These are phyloP conservation scores for Saccharomycopsis phalli DNA, from an alignment of 1,139 yeast genomes.

Conservation along the genomic window DNA sequence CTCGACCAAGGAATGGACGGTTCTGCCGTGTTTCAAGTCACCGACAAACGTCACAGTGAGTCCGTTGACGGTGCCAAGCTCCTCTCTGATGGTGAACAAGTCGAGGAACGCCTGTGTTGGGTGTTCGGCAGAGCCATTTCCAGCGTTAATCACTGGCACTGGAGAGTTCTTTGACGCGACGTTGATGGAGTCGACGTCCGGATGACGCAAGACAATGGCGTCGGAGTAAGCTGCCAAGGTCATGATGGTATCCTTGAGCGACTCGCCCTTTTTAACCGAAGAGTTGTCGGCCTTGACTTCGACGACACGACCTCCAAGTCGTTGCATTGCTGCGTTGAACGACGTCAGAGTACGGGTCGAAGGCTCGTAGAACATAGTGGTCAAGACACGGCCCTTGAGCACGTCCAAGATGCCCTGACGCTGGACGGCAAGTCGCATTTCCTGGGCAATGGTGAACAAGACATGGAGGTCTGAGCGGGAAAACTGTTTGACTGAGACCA, in stretches of 20 bases:
- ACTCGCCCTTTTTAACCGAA: conserved; percentile 96
- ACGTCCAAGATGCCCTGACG: conserved; percentile 91
- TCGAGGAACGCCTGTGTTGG: conserved; percentile 98
- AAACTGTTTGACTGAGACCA: conserved; percentile 82
- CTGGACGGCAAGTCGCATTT: conserved; percentile 94
- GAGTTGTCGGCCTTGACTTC: conserved; percentile 78
- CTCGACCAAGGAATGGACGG: conserved; percentile 93
- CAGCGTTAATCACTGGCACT: conserved; percentile 95
- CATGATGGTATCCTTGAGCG: conserved; percentile 93
- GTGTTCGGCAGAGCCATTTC: conserved; percentile 95
- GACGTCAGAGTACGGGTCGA: conserved; percentile 95
- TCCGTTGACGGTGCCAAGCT: conserved; percentile 96
- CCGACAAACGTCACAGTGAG: conserved; percentile 98
- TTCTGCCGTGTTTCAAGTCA: conserved; percentile 95
- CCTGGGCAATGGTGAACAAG: conserved; percentile 94
- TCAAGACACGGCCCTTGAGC: conserved; percentile 80
- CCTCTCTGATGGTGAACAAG: conserved; percentile 96
- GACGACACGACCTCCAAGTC: conserved; percentile 96
- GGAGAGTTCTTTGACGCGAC: conserved; percentile 96
- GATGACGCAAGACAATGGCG: conserved; percentile 96
- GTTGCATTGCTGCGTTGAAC: conserved; percentile 98
- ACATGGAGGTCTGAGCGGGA: conserved; percentile 83
- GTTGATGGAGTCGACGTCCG: conserved; percentile 83
- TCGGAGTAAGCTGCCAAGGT: conserved; percentile 93
- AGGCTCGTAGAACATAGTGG: conserved; percentile 97